These are phyloP conservation scores for Teunomyces gatunensis DNA, from an alignment of 805 yeast genomes.

Conservation along the genomic window DNA sequence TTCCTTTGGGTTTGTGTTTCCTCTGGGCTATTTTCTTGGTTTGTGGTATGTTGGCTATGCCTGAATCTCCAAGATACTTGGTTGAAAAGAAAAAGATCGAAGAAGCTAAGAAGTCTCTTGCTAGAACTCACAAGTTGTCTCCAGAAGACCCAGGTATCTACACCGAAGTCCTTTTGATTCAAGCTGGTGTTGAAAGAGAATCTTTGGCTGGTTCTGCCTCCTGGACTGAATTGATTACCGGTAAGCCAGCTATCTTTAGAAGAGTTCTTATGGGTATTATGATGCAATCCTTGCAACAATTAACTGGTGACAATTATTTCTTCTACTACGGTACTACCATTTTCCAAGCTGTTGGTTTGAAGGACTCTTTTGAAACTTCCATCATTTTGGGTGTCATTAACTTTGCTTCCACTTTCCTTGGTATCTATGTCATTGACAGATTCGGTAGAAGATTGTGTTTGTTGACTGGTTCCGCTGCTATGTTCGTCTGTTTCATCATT, in stretches of 20 bases:
- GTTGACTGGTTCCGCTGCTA: conserved; percentile 42
- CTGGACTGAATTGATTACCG: conserved; percentile 25
- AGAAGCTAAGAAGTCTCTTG: conserved; percentile 25
- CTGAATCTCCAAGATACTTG: conserved; percentile 28
- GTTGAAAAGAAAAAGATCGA: conserved; percentile 22
- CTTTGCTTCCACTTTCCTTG: conserved; percentile 52
- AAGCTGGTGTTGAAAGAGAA: conserved; percentile 29
- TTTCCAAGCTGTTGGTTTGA: conserved; percentile 56
- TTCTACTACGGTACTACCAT: conserved; percentile 66
- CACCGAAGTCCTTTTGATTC: conserved; percentile 25
- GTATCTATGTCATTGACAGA: conserved; percentile 51
- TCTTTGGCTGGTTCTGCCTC: conserved; percentile 25
- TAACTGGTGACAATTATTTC: conserved; percentile 64
- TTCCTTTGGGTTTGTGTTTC: conserved; percentile 28
- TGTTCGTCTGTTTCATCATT: conserved; percentile 26
- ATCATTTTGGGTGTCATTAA: conserved; percentile 56
- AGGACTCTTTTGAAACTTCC: conserved; percentile 59
- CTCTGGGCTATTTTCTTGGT: conserved; percentile 26
- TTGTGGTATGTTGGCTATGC: conserved; percentile 25
- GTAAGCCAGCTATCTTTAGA: conserved; percentile 26
- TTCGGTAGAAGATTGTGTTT: conserved; percentile 55
- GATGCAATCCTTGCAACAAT: conserved; percentile 50
- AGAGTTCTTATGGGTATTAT: conserved; percentile 24
- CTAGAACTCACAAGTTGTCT: conserved; percentile 22
- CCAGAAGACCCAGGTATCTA: conserved; percentile 24